Conservation (phyloP, 2,329 filamentous ascomycete genomes). For the Pleochaeta shiraiana region DNA sequence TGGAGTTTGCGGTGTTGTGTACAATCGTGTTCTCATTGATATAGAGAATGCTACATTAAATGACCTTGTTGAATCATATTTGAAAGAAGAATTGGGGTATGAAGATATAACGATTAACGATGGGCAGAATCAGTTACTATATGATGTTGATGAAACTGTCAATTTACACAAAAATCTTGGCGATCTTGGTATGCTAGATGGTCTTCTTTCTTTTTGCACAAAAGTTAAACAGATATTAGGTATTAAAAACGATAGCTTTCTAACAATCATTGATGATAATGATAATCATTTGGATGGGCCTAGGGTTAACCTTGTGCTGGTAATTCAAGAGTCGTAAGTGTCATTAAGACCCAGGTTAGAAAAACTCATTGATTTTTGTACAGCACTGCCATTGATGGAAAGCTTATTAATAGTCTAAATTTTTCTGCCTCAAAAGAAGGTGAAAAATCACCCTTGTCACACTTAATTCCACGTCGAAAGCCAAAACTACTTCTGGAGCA, state of each 20-base stretch:
- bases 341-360: background rate
- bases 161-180: constrained; percentile 60
- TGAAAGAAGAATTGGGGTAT: constrained; percentile 52
- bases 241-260: constrained; percentile 48
- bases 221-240: constrained; percentile 21
- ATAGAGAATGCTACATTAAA: constrained; percentile 49
- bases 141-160: constrained; percentile 74
- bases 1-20: constrained; percentile 57
- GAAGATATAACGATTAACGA: constrained; percentile 57
- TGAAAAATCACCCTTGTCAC: constrained; percentile 7
- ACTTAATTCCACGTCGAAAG: constrained; percentile 14
- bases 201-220: background rate
- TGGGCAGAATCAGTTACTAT: constrained; percentile 48
- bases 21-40: constrained; percentile 45
- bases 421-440: constrained; percentile 7
- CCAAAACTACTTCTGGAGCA: constrained; percentile 3
- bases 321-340: constrained; percentile 40
- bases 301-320: constrained; percentile 61
- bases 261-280: constrained; percentile 70
- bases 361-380: constrained; percentile 6
- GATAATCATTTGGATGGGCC: constrained; percentile 32
- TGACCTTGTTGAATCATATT: constrained; percentile 55
- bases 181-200: constrained; percentile 38
- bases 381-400: constrained; percentile 22
- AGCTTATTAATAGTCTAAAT: constrained; percentile 27